phyloP scores from a whole-genome alignment of 495 filamentous ascomycete species.

The Daldinia concentrica region DNA sequence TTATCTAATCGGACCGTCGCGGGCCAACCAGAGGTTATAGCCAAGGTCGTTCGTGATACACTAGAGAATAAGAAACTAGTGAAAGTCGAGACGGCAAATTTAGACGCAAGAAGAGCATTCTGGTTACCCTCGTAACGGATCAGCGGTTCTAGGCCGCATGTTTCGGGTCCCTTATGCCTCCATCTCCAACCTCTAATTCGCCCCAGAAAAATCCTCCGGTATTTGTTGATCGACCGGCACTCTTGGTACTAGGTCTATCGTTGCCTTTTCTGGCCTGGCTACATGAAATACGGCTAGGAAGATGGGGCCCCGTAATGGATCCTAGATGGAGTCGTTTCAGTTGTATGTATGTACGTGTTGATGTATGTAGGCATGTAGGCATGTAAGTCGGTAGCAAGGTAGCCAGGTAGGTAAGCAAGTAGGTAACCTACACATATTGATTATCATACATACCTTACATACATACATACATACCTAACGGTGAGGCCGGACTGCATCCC shows the following conservation, averaged over 20 bases:
- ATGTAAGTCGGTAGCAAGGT: neutral
- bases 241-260: conserved; percentile 34
- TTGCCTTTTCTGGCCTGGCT: conserved; percentile 32
- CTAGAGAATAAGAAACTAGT: conserved; percentile 7
- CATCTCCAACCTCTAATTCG: conserved; percentile 30
- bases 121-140: conserved; percentile 14
- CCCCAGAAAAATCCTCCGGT: conserved; percentile 31
- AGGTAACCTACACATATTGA: neutral
- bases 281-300: conserved; percentile 13
- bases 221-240: conserved; percentile 26
- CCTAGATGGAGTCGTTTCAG: conserved; percentile 16
- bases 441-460: neutral
- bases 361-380: neutral
- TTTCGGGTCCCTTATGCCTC: conserved; percentile 14
- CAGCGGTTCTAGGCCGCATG: conserved; percentile 28
- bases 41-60: conserved; percentile 14
- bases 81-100: conserved; percentile 11
- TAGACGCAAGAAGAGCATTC: neutral
- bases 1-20: conserved; percentile 39
- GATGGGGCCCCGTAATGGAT: conserved; percentile 21
- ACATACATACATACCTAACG: conserved; percentile 1
- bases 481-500: conserved; percentile 8
- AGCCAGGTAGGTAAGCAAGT: neutral
- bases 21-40: conserved; percentile 14
- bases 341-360: neutral